Evolutionary conservation across 371 early-diverging fungal species (phyloP), one percentile per base, ranked within the genome.

Genomic region (Basidiobolus meristosporus): DNA sequence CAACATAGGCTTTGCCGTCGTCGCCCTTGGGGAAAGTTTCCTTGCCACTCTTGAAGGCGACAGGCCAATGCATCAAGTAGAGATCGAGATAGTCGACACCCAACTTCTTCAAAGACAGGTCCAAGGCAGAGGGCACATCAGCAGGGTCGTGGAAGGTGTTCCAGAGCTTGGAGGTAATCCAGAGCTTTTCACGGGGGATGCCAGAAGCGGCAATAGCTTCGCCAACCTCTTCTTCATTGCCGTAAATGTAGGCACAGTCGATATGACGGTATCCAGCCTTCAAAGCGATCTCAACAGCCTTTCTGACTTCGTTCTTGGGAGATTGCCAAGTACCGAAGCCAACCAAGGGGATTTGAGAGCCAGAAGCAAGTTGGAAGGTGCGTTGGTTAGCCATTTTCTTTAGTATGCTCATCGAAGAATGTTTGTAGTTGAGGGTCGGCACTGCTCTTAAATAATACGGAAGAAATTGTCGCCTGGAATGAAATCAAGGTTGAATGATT

Each of bases 151-250:
- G 81, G 40, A 71, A 59, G 37, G 75, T 81, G 59, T 81, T 82
- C 91, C 90, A 90, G 17, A 96, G 63, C 68, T 96, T 92, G 48
- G 79, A 74, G 14, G 90, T 90, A 44, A 90, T 58, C 49, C 89
- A 91, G 21, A 92, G 47, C 22, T 83, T 63, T 22, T 73, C 57
- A 40, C 90, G 69, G 33, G 65, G 63, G 3, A 81, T 53, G 31
- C 52, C 52, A 10, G 65, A 58, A 26, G 68, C 58, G 7, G 50
- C 48, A 35, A 88, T 63, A 17, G 66, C 82, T 46, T 70, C 64
- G 21, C 92, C 92, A 31, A 90, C 73, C 38, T 84, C 77, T 26
- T 65, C 57, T 60, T 93, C 90, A 59, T 92, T 93, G 42, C 65
- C 60, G 51, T 91, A 51, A 17, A 62, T 46, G 11, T 49, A 49